These are phyloP conservation scores for Purpureocillium lavendulum DNA, from an alignment of 2,329 filamentous ascomycete genomes.

Conservation along the genomic window DNA sequence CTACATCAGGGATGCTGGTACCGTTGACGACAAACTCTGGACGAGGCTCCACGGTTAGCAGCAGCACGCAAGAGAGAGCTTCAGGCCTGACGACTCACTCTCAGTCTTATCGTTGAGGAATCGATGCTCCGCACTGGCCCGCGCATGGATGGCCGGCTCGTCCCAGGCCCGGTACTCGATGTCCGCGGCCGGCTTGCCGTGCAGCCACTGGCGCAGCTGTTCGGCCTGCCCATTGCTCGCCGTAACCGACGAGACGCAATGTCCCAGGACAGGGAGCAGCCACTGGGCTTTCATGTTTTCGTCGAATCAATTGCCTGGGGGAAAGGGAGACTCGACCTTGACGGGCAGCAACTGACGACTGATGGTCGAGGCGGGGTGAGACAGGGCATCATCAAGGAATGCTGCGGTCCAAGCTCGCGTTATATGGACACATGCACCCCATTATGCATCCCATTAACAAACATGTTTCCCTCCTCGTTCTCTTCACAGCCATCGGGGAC, in stretches of 20 bases:
- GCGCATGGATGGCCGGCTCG: not conserved
- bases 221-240: not conserved
- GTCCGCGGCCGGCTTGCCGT: not conserved
- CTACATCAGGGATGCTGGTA: slow-evolving; percentile 51
- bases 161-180: not conserved
- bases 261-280: not conserved
- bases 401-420: no score
- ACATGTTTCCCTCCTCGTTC: no score
- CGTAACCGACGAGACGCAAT: not conserved
- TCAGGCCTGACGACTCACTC: no score
- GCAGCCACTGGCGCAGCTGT: not conserved
- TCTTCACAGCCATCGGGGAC: no score
- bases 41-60: not conserved
- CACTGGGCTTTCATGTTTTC: not conserved
- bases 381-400: no score
- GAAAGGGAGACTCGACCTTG: no score
- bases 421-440: no score
- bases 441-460: no score
- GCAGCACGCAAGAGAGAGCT: no score
- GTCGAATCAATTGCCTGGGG: not conserved
- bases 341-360: no score
- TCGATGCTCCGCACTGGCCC: not conserved
- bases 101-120: not conserved
- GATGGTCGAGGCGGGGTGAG: no score
- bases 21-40: slow-evolving; percentile 52